These are phyloP conservation scores for Nakaseomyces nivariensis DNA, from an alignment of 1,139 yeast genomes.

Conservation along the genomic window DNA sequence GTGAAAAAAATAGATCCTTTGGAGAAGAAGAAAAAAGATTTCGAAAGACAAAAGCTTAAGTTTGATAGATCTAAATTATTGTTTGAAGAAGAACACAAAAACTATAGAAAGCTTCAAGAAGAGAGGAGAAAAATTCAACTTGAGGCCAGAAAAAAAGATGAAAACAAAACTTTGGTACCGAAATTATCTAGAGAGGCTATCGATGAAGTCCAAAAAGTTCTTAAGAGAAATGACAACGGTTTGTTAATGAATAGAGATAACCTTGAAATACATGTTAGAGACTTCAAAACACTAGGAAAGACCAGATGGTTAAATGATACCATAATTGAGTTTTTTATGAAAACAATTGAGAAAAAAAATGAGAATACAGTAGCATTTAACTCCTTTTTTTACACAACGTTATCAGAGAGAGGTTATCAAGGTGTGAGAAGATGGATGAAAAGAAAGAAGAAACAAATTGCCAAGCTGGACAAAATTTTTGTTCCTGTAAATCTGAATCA, in stretches of 20 bases:
- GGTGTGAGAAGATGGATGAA: conserved; percentile 90
- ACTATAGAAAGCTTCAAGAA: conserved; percentile 35
- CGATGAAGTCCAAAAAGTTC: conserved; percentile 32
- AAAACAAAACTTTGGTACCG: conserved; percentile 24
- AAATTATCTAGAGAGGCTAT: conserved; percentile 29
- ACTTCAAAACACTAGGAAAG: conserved; percentile 60
- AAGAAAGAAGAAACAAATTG: conserved; percentile 62
- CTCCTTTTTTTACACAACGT: conserved; percentile 74
- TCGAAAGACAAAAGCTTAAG: conserved; percentile 17
- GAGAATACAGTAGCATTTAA: conserved; percentile 58
- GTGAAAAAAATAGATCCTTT: conserved; percentile 25
- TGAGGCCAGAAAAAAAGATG: conserved; percentile 30
- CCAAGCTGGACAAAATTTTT: conserved; percentile 52
- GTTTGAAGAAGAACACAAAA: conserved; percentile 32
- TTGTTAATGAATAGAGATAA: conserved; percentile 36
- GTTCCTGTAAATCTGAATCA: conserved; percentile 77
- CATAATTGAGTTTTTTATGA: conserved; percentile 73
- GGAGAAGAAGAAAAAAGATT: conserved; percentile 21
- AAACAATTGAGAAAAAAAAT: conserved; percentile 36
- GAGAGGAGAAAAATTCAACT: conserved; percentile 35
- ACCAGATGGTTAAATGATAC: conserved; percentile 86
- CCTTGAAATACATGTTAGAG: conserved; percentile 56
- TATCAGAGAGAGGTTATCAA: conserved; percentile 60
- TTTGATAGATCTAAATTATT: conserved; percentile 20
- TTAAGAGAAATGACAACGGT: conserved; percentile 30